Conservation (phyloP, 768 basidiomycete genomes). For the Pulveroboletus sp. region DNA sequence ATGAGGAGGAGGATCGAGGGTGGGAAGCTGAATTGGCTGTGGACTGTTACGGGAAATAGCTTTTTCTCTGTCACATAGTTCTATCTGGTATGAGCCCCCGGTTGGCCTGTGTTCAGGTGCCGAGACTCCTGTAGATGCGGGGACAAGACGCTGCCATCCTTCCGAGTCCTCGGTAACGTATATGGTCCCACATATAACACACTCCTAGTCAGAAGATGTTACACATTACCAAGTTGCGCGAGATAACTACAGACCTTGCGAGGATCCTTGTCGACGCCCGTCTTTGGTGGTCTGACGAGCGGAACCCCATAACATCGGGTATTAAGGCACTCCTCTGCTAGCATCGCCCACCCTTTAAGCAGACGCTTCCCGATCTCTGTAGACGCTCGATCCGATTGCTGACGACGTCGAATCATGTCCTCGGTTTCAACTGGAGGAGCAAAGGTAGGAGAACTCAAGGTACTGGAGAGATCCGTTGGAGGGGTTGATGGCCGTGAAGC, state of each 20-base stretch:
- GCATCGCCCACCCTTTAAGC: slow-evolving; percentile 82
- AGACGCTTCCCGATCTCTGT: slow-evolving; percentile 73
- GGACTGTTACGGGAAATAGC: slow-evolving; percentile 19
- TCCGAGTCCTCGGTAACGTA: slow-evolving; percentile 55
- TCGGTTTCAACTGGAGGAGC: slow-evolving; percentile 61
- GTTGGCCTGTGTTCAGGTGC: slow-evolving; percentile 1
- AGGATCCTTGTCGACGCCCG: slow-evolving; percentile 54
- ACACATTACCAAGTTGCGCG: not conserved
- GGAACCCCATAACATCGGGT: slow-evolving; percentile 70
- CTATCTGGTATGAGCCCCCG: slow-evolving; percentile 4
- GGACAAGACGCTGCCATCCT: slow-evolving; percentile 44
- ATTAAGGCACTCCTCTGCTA: slow-evolving; percentile 81
- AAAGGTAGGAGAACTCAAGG: slow-evolving; percentile 58
- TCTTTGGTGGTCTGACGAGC: slow-evolving; percentile 73
- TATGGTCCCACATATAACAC: slow-evolving; percentile 65
- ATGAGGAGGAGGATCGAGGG: slow-evolving; percentile 28
- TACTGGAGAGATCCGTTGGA: slow-evolving; percentile 67
- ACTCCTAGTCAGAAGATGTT: slow-evolving; percentile 49
- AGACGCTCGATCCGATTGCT: slow-evolving; percentile 78
- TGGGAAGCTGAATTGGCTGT: slow-evolving; percentile 31
- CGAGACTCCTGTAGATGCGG: slow-evolving; percentile 15
- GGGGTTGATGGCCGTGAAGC: slow-evolving; percentile 68
- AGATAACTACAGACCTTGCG: slow-evolving; percentile 47
- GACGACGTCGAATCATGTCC: slow-evolving; percentile 60
- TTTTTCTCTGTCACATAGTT: slow-evolving; percentile 9